Evolutionary conservation across 805 yeast genomes (phyloP).

Genomic region (Saturnispora gosingensis): DNA sequence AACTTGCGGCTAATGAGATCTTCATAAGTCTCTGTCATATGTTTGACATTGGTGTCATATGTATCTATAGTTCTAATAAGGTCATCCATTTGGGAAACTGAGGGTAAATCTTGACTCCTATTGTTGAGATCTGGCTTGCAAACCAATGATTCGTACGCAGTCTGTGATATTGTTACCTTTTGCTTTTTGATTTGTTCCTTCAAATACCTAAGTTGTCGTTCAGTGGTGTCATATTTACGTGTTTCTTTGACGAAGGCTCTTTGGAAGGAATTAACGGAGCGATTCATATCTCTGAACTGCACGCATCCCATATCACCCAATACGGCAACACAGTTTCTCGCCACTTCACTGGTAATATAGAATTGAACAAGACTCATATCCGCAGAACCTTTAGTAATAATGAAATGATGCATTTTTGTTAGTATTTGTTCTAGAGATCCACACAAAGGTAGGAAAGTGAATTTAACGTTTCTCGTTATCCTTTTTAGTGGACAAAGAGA

Average conservation of each 20-base stretch:
- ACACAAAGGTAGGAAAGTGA: background rate
- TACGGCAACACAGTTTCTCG: conserved; percentile 77
- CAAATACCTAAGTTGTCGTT: conserved; percentile 66
- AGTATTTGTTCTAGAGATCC: conserved; percentile 1
- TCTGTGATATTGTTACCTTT: conserved; percentile 27
- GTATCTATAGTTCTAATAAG: conserved; percentile 48
- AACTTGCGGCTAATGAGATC: conserved; percentile 48
- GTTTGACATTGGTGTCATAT: conserved; percentile 63
- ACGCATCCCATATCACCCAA: conserved; percentile 80
- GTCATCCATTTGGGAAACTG: conserved; percentile 65
- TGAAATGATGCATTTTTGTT: background rate
- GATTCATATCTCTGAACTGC: conserved; percentile 84
- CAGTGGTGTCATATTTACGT: conserved; percentile 74
- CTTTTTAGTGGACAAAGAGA: background rate
- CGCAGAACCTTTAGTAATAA: conserved; percentile 62
- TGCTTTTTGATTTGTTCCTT: conserved; percentile 42
- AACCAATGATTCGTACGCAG: conserved; percentile 21
- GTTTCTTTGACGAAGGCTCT: conserved; percentile 85
- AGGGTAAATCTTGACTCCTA: conserved; percentile 32
- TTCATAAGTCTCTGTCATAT: conserved; percentile 61
- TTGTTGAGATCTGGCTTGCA: conserved; percentile 13
- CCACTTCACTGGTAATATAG: conserved; percentile 82
- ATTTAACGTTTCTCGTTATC: background rate
- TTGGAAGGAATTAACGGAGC: conserved; percentile 75
- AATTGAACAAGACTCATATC: conserved; percentile 92